Conservation (phyloP, 495 filamentous ascomycete genomes). For the Trichocladium antarcticum region DNA sequence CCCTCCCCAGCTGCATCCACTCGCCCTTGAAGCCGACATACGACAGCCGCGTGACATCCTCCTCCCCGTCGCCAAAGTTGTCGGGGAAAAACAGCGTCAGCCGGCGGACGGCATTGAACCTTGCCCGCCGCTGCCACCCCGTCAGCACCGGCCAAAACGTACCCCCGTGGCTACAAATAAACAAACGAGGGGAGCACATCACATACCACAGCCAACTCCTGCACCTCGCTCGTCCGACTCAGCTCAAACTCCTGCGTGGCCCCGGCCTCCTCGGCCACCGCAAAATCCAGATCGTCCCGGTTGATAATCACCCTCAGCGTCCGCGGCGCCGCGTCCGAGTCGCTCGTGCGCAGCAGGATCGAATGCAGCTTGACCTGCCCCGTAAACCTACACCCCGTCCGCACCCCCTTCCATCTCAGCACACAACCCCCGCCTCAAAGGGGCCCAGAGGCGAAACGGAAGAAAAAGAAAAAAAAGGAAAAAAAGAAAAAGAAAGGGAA, state of each 20-base stretch:
- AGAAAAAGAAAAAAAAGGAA: too few species aligned
- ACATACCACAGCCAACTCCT: constrained; percentile 63
- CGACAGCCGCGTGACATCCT: constrained; percentile 63
- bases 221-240: constrained; percentile 65
- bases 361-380: constrained; percentile 87
- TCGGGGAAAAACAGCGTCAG: constrained; percentile 76
- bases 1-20: constrained; percentile 72
- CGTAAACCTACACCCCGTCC: constrained; percentile 55
- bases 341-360: constrained; percentile 68
- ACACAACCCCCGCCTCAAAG: too few species aligned
- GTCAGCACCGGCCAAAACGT: background rate
- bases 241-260: constrained; percentile 72
- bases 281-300: constrained; percentile 76
- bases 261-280: constrained; percentile 50
- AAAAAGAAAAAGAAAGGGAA: background rate
- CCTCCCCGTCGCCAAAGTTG: constrained; percentile 55
- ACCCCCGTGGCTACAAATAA: too few species aligned
- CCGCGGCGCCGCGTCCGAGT: constrained; percentile 58
- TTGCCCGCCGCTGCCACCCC: constrained; percentile 44
- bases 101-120: constrained; percentile 71
- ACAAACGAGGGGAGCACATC: too few species aligned
- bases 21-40: constrained; percentile 92
- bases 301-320: constrained; percentile 81
- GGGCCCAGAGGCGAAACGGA: too few species aligned
- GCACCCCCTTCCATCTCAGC: background rate